Base-by-base conservation (phyloP, 768 basidiomycete genomes). In the Boletus sensibilis region DNA sequence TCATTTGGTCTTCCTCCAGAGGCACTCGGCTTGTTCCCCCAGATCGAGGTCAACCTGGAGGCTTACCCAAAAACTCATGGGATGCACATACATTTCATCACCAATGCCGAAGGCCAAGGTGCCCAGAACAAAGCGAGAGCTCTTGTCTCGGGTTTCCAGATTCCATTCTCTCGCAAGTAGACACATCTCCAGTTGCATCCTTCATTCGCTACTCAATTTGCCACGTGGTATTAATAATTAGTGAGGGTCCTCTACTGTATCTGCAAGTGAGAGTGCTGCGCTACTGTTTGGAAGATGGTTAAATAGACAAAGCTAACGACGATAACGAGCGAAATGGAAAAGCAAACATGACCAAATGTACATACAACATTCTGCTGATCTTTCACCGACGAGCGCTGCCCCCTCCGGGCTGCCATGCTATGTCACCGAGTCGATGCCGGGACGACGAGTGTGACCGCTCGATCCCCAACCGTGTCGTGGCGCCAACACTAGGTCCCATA, bases 71-170 rank as follows among this genome's bases (percentile, higher is more conserved):
- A 82, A 61, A 69, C 83, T 44, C 88, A 87, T 65, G 96, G 96
- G 20, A 92, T 99, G 83, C 91, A 98, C 68, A 86, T 99, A 37
- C 91, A 95, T 69, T 94, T 96, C 68, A 80, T 94, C 55, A 98
- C 96, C 21, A 93, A 89, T 68, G 90, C 91, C 5, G 78, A 79
- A 43, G 96, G 96, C 0, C 73, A 86, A n/a, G 92, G 92, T 13
- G 95, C 95, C 8, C 91, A 97, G 75, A 90, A 94, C 69, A 80
- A 83, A 55, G 94, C 93, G 9, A 83, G 94, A 65, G 85, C 90
- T 2, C 74, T 99, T 57, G 70, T 98, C 41, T 94, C 92, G 18
- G 96, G 90, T 0, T 93, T 95, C 78, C 89, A 94, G 74, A 80
- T 98, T 56, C 96, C 96, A 1, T 98, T 98, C 75, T 69, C 78